Evolutionary conservation across 192 early-diverging fungal species (phyloP).

Genomic region (Entomortierella chlamydospora): DNA sequence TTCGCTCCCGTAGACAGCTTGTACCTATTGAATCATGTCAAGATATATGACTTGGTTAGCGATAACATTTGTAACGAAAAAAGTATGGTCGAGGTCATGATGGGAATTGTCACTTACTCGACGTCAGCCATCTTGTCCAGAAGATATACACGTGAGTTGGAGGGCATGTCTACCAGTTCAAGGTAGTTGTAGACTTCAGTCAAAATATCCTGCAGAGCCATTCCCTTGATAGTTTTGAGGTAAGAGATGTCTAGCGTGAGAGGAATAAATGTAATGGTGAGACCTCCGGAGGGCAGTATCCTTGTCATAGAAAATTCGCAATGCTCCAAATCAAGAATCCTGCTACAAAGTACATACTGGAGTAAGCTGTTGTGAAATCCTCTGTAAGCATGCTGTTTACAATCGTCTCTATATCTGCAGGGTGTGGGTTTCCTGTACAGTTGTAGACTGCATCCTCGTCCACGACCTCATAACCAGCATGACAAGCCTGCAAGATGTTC

Average conservation of each 20-base stretch:
- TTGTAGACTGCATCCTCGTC: constrained; percentile 88
- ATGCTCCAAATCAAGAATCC: background rate
- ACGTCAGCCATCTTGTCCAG: constrained; percentile 89
- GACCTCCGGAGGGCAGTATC: too few relatives aligned
- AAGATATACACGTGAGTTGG: constrained; percentile 72
- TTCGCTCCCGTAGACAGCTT: constrained; percentile 84
- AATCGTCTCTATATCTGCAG: constrained; percentile 83
- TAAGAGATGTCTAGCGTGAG: constrained; percentile 70
- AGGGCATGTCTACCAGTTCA: constrained; percentile 78
- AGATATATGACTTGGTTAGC: background rate
- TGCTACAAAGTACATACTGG: constrained; percentile 52
- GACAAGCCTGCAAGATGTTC: constrained; percentile 95
- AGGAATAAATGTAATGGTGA: background rate
- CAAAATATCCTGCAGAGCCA: constrained; percentile 93
- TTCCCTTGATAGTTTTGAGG: constrained; percentile 85
- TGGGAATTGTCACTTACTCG: constrained; percentile 70
- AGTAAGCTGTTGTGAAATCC: constrained; percentile 84
- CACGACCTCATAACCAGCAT: constrained; percentile 84
- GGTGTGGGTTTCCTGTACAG: constrained; percentile 92
- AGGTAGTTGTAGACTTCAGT: constrained; percentile 79
- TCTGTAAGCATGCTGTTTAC: constrained; percentile 85
- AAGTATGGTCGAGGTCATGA: background rate
- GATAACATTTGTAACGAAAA: constrained; percentile 15
- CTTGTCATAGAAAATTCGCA: too few relatives aligned
- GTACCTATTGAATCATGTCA: constrained; percentile 73